phyloP scores from a whole-genome alignment of 2,329 filamentous ascomycete species.

The Apiospora saccharicola region DNA sequence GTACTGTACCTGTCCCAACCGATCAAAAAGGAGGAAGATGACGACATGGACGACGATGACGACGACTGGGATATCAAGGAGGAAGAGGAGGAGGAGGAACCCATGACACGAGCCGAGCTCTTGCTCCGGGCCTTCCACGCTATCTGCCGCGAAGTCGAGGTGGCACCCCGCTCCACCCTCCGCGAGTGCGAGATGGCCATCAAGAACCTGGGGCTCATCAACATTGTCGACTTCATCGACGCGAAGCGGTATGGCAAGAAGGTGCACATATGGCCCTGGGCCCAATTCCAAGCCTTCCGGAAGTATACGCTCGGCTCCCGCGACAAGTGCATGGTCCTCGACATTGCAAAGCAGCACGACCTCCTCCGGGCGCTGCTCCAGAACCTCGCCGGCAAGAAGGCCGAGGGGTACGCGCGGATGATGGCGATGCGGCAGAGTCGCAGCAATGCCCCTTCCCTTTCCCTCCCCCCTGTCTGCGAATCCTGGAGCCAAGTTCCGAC shows the following conservation, averaged over 20 bases:
- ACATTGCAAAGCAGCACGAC: neutral
- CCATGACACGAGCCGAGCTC: constrained; percentile 25
- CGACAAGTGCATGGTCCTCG: constrained; percentile 16
- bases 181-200: constrained; percentile 32
- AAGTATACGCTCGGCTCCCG: constrained; percentile 31
- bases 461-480: too few relatives aligned
- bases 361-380: neutral
- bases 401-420: neutral
- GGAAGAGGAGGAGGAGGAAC: neutral
- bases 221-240: constrained; percentile 41
- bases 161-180: constrained; percentile 31
- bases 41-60: neutral
- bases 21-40: neutral
- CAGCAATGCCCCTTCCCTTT: neutral
- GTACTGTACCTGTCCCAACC: constrained; percentile 29
- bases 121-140: constrained; percentile 28
- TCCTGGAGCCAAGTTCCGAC: too few relatives aligned
- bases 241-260: constrained; percentile 31
- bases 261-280: constrained; percentile 35
- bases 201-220: constrained; percentile 34
- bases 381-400: neutral
- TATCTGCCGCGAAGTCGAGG: constrained; percentile 33
- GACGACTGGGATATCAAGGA: neutral
- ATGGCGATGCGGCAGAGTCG: neutral
- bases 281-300: constrained; percentile 32